Base-by-base conservation (phyloP, 2,329 filamentous ascomycete species). In the Ilyonectria robusta region DNA sequence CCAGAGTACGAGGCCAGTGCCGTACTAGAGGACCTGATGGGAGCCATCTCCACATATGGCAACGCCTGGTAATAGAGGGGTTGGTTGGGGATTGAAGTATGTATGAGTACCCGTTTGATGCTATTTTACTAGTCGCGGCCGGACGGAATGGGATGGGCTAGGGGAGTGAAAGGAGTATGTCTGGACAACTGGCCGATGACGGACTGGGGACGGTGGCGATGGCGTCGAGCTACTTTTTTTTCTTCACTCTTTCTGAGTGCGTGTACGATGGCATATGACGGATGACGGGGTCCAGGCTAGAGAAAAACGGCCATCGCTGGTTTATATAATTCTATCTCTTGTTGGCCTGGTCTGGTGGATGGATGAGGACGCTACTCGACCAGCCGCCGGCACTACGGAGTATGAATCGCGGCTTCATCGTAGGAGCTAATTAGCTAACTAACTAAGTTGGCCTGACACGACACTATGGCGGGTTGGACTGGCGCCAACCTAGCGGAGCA, bases 161-260 rank as follows among this genome's bases (percentile, higher is more conserved):
- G 31, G 60, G 56, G 56, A 21, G 51, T 11, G 40, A 59, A 51
- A 15, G 21, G 44, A 55, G 11, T 19, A 15, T 56, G 42, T 53
- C 44, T 57, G 35, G 35, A 42, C 56, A n/a, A 37, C 31, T 40
- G 60, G 46, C 61, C 54, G 54, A 54, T 63, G 54, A 58, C 54
- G 54, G 61, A 63, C 47, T 29, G 19, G 8, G 55, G 60, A 51
- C 59, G 56, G 33, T 42, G 42, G 53, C 33, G 50, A 72, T 68
- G 61, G 68, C 65, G 60, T 71, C 60, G 53, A 64, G 56, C 57
- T 70, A 53, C 31, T 33, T 29, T 53, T 58, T 29, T 13, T 21
- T 21, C 21, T 29, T 31, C 19, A 23, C 3, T 55, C 44, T 46
- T 37, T 29, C 17, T 26, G 35, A 15, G 51, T 31, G 53, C 33